These are phyloP conservation scores for Microglena sp. DNA, from an alignment of 139 green algal genomes.

Conservation along the genomic window DNA sequence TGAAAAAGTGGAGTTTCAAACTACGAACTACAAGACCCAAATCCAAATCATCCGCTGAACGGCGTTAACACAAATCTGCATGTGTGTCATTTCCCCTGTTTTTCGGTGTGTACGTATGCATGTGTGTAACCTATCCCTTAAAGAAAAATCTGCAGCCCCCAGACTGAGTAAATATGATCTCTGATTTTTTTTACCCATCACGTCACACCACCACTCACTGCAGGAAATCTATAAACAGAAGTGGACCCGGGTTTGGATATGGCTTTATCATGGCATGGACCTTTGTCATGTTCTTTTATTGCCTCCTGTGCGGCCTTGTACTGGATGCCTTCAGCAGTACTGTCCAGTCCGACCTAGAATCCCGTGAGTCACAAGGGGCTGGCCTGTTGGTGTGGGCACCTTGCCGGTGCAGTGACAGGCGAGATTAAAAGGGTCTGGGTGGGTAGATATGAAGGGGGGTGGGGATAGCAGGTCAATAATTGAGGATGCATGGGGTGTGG, in stretches of 20 bases:
- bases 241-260: conserved; percentile 31
- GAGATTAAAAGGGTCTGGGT: too few relatives aligned
- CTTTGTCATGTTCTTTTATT: conserved; percentile 34
- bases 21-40: not conserved
- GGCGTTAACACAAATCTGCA: not conserved
- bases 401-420: too few relatives aligned
- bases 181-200: not conserved
- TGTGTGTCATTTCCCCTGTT: not conserved
- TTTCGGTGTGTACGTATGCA: not conserved
- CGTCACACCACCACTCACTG: not conserved
- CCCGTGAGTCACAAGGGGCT: conserved; percentile 29
- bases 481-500: too few relatives aligned
- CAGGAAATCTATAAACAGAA: conserved; percentile 36
- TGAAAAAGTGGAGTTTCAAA: too few relatives aligned
- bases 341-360: too few relatives aligned
- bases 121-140: not conserved
- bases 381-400: too few relatives aligned
- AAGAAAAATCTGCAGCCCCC: not conserved
- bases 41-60: not conserved
- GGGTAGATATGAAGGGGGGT: too few relatives aligned
- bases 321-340: conserved; percentile 12
- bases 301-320: conserved; percentile 24
- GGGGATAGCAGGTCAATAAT: too few relatives aligned
- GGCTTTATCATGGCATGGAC: conserved; percentile 44
- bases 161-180: not conserved